Conservation (phyloP, 169 alveolate species). For the Hepatocystis sp. region DNA sequence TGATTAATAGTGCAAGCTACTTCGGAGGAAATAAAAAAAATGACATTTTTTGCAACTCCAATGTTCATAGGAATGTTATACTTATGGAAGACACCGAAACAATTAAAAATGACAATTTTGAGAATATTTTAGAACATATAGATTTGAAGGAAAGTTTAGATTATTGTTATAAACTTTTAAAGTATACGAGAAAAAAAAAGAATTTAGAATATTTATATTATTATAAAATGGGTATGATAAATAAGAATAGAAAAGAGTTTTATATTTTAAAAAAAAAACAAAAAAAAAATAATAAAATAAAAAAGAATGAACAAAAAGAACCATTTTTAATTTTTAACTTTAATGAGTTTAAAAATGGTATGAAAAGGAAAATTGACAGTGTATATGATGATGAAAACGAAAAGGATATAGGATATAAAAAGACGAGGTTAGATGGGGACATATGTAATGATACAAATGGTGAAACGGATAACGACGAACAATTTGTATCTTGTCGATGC, state of each 20-base stretch:
- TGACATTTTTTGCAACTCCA: no score
- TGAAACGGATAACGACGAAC: no score
- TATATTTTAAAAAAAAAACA: background rate
- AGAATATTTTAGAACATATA: slow-evolving; percentile 24
- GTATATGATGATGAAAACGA: background rate
- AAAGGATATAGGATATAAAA: background rate
- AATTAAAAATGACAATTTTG: background rate
- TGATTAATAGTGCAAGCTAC: no score
- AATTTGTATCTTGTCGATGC: no score
- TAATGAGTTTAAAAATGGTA: background rate
- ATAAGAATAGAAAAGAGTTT: slow-evolving; percentile 4
- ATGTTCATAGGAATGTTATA: no score
- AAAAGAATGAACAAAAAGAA: slow-evolving; percentile 10
- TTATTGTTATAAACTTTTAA: slow-evolving; percentile 69
- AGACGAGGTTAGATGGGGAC: background rate
- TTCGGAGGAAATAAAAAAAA: no score
- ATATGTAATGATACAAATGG: no score
- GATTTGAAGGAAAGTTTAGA: slow-evolving; percentile 50
- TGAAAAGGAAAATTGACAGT: slow-evolving; percentile 1
- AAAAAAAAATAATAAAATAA: background rate
- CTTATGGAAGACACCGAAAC: slow-evolving; percentile 1
- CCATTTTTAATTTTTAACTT: slow-evolving; percentile 19
- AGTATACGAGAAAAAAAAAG: slow-evolving; percentile 12
- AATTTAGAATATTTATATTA: slow-evolving; percentile 26
- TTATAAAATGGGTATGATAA: slow-evolving; percentile 5